phyloP scores from a whole-genome alignment of 2,329 filamentous ascomycete genomes.

The Acarospora socialis region DNA sequence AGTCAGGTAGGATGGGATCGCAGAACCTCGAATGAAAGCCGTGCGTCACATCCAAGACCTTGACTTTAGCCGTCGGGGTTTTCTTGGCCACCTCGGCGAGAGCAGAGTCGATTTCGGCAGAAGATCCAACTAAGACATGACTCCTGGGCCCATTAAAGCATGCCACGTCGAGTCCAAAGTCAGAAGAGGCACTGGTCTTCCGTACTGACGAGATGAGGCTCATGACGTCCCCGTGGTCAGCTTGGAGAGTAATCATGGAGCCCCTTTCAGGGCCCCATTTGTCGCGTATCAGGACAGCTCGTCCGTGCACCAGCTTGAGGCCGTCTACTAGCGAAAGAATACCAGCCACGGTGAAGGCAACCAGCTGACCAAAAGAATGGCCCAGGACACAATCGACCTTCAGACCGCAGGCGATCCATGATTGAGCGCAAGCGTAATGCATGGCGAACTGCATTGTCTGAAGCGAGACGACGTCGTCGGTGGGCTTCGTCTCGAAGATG shows the following conservation, averaged over 20 bases:
- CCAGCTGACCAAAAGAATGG: conserved; percentile 20
- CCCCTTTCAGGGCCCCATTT: conserved; percentile 25
- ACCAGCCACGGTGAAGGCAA: conserved; percentile 18
- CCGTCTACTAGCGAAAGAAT: conserved; percentile 17
- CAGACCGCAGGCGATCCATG: conserved; percentile 20
- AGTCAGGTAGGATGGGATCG: conserved; percentile 20
- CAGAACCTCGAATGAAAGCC: conserved; percentile 34
- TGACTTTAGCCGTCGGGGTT: conserved; percentile 17
- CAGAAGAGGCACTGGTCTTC: conserved; percentile 1
- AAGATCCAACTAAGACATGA: conserved; percentile 29
- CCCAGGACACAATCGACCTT: conserved; percentile 19
- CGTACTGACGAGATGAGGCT: conserved; percentile 13
- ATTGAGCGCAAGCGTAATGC: conserved; percentile 20
- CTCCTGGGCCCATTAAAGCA: conserved; percentile 33
- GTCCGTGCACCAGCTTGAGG: conserved; percentile 15
- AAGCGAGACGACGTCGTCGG: conserved; percentile 18
- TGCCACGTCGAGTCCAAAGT: conserved; percentile 24
- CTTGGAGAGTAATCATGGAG: conserved; percentile 27
- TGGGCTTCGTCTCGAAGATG: conserved; percentile 18
- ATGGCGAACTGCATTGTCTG: conserved; percentile 22
- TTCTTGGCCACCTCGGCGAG: conserved; percentile 4
- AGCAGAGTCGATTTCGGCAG: conserved; percentile 20
- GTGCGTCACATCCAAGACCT: conserved; percentile 31
- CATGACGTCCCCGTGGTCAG: conserved; percentile 15
- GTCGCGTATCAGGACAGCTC: conserved; percentile 21